A percentile compares a stretch with the other conserved stretches of the same genome.
These are phyloP conservation scores for Middelhovenomyces tepae DNA, from an alignment of 805 yeast genomes.

Conservation along the genomic window DNA sequence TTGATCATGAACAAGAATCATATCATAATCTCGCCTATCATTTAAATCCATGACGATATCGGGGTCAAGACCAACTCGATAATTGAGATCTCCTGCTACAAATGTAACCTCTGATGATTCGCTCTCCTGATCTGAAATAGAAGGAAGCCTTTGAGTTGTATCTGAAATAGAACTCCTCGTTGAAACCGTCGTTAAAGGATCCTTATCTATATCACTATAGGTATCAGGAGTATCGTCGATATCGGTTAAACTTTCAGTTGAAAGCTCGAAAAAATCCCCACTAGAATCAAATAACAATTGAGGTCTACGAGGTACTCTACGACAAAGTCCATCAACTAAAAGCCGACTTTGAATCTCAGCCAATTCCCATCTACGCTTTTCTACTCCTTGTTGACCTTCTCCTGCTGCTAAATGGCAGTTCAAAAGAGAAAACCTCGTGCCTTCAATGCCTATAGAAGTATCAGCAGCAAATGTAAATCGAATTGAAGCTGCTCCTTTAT, in stretches of 20 bases:
- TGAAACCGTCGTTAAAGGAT: too few relatives aligned
- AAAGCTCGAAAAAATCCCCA: background rate
- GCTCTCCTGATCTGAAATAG: too few relatives aligned
- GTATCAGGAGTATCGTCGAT: too few relatives aligned
- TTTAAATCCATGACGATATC: constrained; percentile 26
- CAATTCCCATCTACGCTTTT: constrained; percentile 38
- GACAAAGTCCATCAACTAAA: constrained; percentile 21
- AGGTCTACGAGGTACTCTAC: constrained; percentile 1
- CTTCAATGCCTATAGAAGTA: constrained; percentile 19
- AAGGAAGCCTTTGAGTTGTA: too few relatives aligned
- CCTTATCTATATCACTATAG: too few relatives aligned
- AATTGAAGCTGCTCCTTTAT: constrained; percentile 49
- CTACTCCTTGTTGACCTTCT: constrained; percentile 28
- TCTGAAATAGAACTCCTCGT: too few relatives aligned
- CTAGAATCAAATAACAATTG: background rate
- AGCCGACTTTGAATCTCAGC: constrained; percentile 30
- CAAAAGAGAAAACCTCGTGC: constrained; percentile 30
- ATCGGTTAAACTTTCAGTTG: background rate
- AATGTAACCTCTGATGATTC: constrained; percentile 25
- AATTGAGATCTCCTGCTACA: constrained; percentile 49
- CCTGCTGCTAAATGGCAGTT: constrained; percentile 53
- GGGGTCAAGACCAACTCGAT: constrained; percentile 32
- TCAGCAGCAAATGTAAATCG: constrained; percentile 35
- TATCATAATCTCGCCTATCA: constrained; percentile 24
- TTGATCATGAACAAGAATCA: constrained; percentile 37